Conservation (phyloP, 129 eudicot genomes). For the Logfia minima region DNA sequence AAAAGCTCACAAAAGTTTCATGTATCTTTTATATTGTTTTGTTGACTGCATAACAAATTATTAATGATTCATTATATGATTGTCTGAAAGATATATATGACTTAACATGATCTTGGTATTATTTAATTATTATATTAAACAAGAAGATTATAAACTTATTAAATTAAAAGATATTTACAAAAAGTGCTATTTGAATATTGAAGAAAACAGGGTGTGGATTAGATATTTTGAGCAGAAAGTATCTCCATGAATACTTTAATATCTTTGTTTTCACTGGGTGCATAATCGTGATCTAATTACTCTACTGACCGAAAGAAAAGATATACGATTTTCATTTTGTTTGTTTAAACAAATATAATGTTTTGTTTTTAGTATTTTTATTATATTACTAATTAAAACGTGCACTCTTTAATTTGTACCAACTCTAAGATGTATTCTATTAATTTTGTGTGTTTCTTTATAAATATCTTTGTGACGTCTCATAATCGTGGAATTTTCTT, state of each 20-base stretch:
- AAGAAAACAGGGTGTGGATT: constrained; percentile 25
- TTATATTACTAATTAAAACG: background rate
- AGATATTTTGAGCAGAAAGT: constrained; percentile 22
- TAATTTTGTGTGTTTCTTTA: no score
- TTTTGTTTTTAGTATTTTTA: background rate
- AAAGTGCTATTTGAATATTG: constrained; percentile 35
- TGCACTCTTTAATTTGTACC: background rate
- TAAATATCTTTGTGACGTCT: no score
- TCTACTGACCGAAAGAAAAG: background rate
- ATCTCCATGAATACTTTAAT: constrained; percentile 16
- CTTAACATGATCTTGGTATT: constrained; percentile 1
- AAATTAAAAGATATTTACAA: constrained; percentile 9
- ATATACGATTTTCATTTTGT: background rate
- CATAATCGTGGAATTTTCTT: no score
- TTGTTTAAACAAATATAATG: background rate
- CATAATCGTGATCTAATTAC: background rate
- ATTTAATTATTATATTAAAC: background rate
- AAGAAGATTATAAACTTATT: background rate
- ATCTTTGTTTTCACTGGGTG: constrained; percentile 23
- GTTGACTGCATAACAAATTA: background rate
- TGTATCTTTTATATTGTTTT: background rate
- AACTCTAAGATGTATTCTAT: no score
- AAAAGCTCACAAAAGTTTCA: background rate
- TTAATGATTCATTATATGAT: background rate
- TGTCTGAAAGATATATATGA: background rate